These are phyloP conservation scores for Chytriomyces confervae DNA, from an alignment of 192 early-diverging fungal genomes.

Conservation along the genomic window DNA sequence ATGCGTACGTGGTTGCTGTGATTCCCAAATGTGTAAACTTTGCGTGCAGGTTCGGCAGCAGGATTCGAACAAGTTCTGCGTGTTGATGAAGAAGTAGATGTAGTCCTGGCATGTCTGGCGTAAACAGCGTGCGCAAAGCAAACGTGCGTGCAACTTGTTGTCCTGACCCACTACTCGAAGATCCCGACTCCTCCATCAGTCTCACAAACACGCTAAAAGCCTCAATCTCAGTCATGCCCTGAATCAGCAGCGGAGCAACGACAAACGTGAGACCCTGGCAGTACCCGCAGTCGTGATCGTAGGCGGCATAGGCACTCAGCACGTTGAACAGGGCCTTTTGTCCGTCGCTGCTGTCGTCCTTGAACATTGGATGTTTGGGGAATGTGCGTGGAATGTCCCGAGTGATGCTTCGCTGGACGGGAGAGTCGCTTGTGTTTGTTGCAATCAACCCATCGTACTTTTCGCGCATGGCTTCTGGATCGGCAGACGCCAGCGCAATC, in stretches of 20 bases:
- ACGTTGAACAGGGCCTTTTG: conserved; percentile 86
- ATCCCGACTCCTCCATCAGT: conserved; percentile 71
- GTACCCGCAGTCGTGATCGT: conserved; percentile 92
- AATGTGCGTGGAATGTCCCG: conserved; percentile 89
- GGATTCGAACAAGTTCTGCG: conserved; percentile 77
- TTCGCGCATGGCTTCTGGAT: conserved; percentile 67
- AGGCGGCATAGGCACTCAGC: conserved; percentile 87
- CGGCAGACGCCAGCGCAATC: conserved; percentile 81
- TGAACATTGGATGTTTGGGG: conserved; percentile 83
- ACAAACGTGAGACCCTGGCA: conserved; percentile 93
- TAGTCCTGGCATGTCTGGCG: conserved; percentile 84
- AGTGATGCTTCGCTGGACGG: conserved; percentile 76
- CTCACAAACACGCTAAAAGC: conserved; percentile 88
- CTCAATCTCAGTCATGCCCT: conserved; percentile 78
- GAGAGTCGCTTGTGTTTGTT: conserved; percentile 50
- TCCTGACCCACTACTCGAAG: not conserved
- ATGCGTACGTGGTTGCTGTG: conserved; percentile 88
- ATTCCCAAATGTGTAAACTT: conserved; percentile 83
- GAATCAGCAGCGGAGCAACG: conserved; percentile 82
- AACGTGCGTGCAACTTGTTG: conserved; percentile 51
- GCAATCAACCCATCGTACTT: conserved; percentile 72
- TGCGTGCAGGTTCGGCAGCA: conserved; percentile 76
- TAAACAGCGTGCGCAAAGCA: conserved; percentile 84
- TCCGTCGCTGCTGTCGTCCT: conserved; percentile 71
- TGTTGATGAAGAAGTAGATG: conserved; percentile 86